A percentile compares a stretch with the other conserved stretches of the same genome.
phyloP scores from a whole-genome alignment of 805 yeast genomes.

The Grigorovia humatica region DNA sequence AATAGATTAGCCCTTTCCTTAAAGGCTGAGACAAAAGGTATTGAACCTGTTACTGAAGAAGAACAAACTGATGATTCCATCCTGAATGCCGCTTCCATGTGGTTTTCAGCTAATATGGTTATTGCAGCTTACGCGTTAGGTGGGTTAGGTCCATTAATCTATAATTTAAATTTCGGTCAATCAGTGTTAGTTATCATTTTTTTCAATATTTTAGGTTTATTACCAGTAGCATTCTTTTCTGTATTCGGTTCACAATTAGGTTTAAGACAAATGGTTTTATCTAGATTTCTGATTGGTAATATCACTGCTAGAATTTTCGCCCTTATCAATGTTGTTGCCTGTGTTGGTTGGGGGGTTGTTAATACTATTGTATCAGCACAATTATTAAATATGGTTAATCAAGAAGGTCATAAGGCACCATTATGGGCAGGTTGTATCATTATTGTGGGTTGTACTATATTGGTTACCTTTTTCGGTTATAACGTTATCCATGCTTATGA shows the following conservation, averaged over 20 bases:
- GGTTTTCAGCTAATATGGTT: slow-evolving; percentile 84
- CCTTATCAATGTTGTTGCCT: slow-evolving; percentile 64
- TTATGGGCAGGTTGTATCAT: slow-evolving; percentile 4
- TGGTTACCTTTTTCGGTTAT: slow-evolving; percentile 3
- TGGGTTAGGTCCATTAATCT: slow-evolving; percentile 52
- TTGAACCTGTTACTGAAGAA: slow-evolving; percentile 69
- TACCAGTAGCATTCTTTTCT: slow-evolving; percentile 75
- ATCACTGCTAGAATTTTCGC: slow-evolving; percentile 67
- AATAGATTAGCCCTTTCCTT: slow-evolving; percentile 15
- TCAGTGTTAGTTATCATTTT: slow-evolving; percentile 56
- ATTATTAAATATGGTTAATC: slow-evolving; percentile 4
- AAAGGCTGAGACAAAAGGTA: slow-evolving; percentile 59
- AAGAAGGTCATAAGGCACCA: slow-evolving; percentile 1
- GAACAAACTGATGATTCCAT: slow-evolving; percentile 61
- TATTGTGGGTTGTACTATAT: slow-evolving; percentile 1
- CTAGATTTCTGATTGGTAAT: slow-evolving; percentile 71
- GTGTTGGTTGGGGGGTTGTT: slow-evolving; percentile 92
- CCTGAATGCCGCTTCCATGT: slow-evolving; percentile 69
- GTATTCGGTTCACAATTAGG: slow-evolving; percentile 78
- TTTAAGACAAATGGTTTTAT: slow-evolving; percentile 74
- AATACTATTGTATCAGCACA: slow-evolving; percentile 52
- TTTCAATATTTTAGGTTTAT: slow-evolving; percentile 61
- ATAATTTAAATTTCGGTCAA: slow-evolving; percentile 64
- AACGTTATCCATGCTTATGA: slow-evolving; percentile 4
- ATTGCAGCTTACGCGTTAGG: slow-evolving; percentile 77